A percentile compares a stretch with the other conserved stretches of the same genome.
Conservation (phyloP, 2,329 filamentous ascomycete genomes). For the Nigrospora sphaerica region DNA sequence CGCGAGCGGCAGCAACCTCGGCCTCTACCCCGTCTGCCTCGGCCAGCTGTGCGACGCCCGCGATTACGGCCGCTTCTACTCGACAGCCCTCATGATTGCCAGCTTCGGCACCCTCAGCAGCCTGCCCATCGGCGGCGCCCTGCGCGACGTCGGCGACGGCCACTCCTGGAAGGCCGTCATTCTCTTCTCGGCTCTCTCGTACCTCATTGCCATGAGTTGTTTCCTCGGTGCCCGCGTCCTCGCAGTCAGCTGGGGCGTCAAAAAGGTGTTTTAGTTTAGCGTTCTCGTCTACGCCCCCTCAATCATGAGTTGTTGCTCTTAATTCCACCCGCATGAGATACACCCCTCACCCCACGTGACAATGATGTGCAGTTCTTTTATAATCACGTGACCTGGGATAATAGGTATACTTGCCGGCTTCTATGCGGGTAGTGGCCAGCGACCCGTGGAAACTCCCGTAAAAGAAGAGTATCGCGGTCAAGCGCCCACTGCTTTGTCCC, state of each 20-base stretch:
- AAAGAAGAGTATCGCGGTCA: no score
- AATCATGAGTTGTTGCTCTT: no score
- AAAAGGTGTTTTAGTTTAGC: constrained; percentile 12
- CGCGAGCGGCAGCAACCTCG: constrained; percentile 60
- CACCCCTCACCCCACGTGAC: no score
- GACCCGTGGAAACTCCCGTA: no score
- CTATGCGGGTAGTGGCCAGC: no score
- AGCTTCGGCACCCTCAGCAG: constrained; percentile 2
- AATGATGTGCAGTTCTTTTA: no score
- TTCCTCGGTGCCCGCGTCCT: constrained; percentile 17
- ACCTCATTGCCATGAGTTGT: constrained; percentile 18
- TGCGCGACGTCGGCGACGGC: constrained; percentile 13
- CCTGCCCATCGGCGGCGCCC: constrained; percentile 3
- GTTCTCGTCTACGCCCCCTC: no score
- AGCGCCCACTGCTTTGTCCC: no score
- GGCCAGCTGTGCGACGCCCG: constrained; percentile 62
- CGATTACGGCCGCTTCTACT: constrained; percentile 62
- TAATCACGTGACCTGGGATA: no score
- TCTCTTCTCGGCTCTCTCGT: constrained; percentile 18
- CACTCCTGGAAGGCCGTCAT: constrained; percentile 18
- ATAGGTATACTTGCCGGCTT: no score
- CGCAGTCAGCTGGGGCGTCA: constrained; percentile 17
- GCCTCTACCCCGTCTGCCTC: constrained; percentile 62
- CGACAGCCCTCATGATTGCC: constrained; percentile 47
- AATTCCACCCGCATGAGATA: no score